Base-by-base conservation (phyloP, 148 eudicot genomes). In the Diospyros kaki region DNA sequence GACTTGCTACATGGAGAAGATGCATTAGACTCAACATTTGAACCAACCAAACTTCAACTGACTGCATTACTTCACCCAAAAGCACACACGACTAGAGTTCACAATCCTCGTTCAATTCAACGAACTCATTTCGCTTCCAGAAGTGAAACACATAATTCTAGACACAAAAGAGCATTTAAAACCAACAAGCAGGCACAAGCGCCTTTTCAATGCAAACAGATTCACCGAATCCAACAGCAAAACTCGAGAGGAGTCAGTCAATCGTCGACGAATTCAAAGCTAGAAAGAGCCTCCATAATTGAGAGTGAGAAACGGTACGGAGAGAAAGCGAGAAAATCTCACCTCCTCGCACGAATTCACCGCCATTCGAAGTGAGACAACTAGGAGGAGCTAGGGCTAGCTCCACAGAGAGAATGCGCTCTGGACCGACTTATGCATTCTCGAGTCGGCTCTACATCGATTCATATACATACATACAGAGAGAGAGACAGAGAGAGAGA, bases 261-360 rank as follows among this genome's bases (percentile, higher is more conserved):
- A 6, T 17, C 7, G 1, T 45, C 4, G 11, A 59, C 10, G 46
- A 69, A 39, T 69, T 42, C 52, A 69, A 10, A 54, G 42, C 10
- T 59, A 11, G 18, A n/a, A 69, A 69, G 53, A 51, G 72, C 60
- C 2, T 58, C 68, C 5, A 28, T 41, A 73, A 72, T 51, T 62
- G 44, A 48, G 4, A 48, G 8, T 0, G 8, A 48, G 8, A 48
- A 48, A 48, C 52, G 15, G n/a, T 12, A 3, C 13, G 15, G 3
- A 42, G 0, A 54, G 53, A 10, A n/a, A 51, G n/a, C 11, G 1
- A 14, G 12, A 40, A 76, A 81, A 67, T 6, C 87, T 80, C 51
- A 88, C 95, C 89, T 90, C 82, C 18, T 82, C 82, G 68, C 66
- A 71, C 5, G 86, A 72, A 77, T 82, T 62, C 65, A 80, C 78